Evolutionary conservation across 352 stramenopile genomes (phyloP).

Genomic region (Globisporangium alternatum): DNA sequence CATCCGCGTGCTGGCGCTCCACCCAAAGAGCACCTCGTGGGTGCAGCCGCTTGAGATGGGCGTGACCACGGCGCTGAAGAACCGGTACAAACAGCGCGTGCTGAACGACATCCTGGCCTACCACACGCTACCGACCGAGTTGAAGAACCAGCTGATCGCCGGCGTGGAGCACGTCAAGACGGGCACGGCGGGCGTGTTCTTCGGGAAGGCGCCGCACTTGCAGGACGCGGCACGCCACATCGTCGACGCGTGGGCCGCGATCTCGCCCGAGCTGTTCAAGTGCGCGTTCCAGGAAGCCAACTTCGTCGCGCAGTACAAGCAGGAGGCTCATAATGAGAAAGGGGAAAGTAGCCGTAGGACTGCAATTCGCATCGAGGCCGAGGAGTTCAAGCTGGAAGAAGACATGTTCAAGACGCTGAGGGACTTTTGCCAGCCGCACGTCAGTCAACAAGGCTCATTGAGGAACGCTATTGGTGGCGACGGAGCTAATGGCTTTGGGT

Average conservation of each 20-base stretch:
- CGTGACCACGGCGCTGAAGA: constrained; percentile 25
- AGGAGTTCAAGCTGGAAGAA: constrained; percentile 11
- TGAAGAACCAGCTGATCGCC: constrained; percentile 8
- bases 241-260: constrained; percentile 18
- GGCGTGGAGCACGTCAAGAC: constrained; percentile 11
- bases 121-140: constrained; percentile 8
- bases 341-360: neutral
- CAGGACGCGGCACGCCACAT: constrained; percentile 20
- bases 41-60: constrained; percentile 23
- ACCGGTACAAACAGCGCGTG: constrained; percentile 23
- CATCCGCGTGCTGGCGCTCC: constrained; percentile 16
- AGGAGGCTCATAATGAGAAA: neutral
- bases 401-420: constrained; percentile 11
- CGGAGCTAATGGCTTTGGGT: neutral
- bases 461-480: too few relatives aligned
- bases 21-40: constrained; percentile 12
- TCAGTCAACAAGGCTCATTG: neutral
- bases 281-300: constrained; percentile 11
- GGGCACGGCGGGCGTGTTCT: constrained; percentile 17
- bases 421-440: neutral
- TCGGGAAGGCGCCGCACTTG: constrained; percentile 21
- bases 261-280: constrained; percentile 17
- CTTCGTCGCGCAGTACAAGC: constrained; percentile 8
- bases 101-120: constrained; percentile 24
- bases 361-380: constrained; percentile 10